Conservation (phyloP, 164 flowering plant species). For the Stephania cephalantha region DNA sequence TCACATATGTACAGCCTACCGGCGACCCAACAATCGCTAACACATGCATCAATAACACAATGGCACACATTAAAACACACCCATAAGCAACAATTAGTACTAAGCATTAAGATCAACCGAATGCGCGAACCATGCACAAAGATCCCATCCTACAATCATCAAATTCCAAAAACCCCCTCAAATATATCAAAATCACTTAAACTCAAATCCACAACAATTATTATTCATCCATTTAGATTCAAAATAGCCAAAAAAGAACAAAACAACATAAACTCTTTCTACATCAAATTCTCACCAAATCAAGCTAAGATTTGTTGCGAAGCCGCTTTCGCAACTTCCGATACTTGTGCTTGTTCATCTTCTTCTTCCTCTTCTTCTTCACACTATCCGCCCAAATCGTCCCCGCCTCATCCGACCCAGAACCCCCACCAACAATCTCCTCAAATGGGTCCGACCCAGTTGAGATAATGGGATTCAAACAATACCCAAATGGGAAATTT, state of each 20-base stretch:
- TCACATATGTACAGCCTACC: too few relatives aligned
- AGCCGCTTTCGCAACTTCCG: slow-evolving; percentile 62
- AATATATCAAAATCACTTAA: not conserved
- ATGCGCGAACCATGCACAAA: not conserved
- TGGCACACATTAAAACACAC: not conserved
- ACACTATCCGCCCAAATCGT: slow-evolving; percentile 67
- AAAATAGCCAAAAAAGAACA: slow-evolving; percentile 17
- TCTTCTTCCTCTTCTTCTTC: slow-evolving; percentile 86
- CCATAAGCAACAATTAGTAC: not conserved
- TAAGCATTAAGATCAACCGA: not conserved
- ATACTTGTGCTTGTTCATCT: slow-evolving; percentile 83
- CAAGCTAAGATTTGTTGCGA: slow-evolving; percentile 29
- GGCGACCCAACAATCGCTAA: not conserved
- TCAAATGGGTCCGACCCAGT: slow-evolving; percentile 14
- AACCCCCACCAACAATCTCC: slow-evolving; percentile 8
- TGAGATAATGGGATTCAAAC: slow-evolving; percentile 20
- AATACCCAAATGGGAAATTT: slow-evolving; percentile 29
- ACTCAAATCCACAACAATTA: not conserved
- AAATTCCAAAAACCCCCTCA: not conserved
- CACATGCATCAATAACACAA: not conserved
- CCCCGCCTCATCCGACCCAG: slow-evolving; percentile 9
- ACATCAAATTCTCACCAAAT: slow-evolving; percentile 14
- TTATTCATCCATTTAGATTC: not conserved
- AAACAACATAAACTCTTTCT: slow-evolving; percentile 23
- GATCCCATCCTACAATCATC: not conserved